These are phyloP conservation scores for Rhizopus arrhizus DNA, from an alignment of 371 early-diverging fungal genomes.

Conservation along the genomic window DNA sequence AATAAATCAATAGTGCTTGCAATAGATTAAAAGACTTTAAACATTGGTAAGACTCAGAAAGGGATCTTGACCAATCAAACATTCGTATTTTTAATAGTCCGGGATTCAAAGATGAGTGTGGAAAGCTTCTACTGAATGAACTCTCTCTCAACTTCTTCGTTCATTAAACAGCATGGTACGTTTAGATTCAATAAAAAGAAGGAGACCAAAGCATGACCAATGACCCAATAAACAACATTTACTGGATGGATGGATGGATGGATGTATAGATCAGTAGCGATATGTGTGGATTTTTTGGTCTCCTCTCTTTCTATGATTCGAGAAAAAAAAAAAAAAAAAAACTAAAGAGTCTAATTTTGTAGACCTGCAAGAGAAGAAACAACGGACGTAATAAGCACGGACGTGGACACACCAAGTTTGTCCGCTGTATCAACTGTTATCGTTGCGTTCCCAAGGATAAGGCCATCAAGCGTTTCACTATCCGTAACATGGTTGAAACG, in stretches of 20 bases:
- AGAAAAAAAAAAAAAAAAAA: neutral
- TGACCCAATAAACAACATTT: neutral
- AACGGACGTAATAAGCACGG: conserved; percentile 96
- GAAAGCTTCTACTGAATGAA: conserved; percentile 5
- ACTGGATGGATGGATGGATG: conserved; percentile 13
- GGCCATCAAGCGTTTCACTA: conserved; percentile 98
- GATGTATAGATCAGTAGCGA: neutral
- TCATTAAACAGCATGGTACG: conserved; percentile 35
- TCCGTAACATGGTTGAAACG: conserved; percentile 98
- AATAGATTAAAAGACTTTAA: neutral
- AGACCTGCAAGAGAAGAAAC: conserved; percentile 20
- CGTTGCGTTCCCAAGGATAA: conserved; percentile 99
- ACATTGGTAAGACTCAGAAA: neutral
- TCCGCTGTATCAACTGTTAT: conserved; percentile 99
- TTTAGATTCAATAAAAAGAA: neutral
- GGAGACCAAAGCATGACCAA: neutral
- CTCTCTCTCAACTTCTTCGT: conserved; percentile 42
- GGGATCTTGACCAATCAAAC: neutral
- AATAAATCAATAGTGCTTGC: too few species aligned
- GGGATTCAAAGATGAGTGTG: conserved; percentile 2
- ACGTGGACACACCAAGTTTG: conserved; percentile 95
- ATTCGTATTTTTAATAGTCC: neutral
- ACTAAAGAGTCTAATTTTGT: neutral
- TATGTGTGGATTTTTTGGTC: neutral
- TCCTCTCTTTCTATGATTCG: neutral